Conservation (phyloP, 2,329 filamentous ascomycete genomes). For the Aspergillus udagawae region DNA sequence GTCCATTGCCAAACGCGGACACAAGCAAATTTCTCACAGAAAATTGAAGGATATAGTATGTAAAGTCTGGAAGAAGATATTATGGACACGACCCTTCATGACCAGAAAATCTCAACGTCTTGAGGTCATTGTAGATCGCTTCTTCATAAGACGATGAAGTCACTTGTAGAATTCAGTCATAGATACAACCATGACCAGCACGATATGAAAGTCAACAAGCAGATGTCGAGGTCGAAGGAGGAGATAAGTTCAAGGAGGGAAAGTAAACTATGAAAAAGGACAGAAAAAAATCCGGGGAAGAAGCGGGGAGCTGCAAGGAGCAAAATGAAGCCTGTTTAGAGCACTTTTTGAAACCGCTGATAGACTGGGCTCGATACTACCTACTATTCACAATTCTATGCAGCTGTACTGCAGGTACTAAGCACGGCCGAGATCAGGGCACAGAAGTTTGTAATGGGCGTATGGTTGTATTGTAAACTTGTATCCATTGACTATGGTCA, state of each 20-base stretch:
- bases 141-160: not conserved
- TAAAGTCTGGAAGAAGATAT: not conserved
- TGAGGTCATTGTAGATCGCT: not conserved
- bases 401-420: not conserved
- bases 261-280: not conserved
- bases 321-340: not conserved
- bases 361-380: not conserved
- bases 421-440: not conserved
- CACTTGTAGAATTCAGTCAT: not conserved
- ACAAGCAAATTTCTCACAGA: not conserved
- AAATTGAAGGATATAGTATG: not conserved
- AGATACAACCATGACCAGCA: not conserved
- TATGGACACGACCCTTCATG: not conserved
- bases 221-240: not conserved
- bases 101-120: not conserved
- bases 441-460: not conserved
- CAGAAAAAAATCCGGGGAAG: constrained; percentile 2
- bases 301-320: not conserved
- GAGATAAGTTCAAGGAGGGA: not conserved
- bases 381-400: not conserved
- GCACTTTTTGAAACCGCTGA: too few species aligned
- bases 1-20: constrained; percentile 17
- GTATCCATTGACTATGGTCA: not conserved
- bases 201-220: not conserved
- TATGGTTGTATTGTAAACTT: not conserved